Evolutionary conservation across 495 filamentous ascomycete genomes (phyloP).

Genomic region (Filosporella fistucella): DNA sequence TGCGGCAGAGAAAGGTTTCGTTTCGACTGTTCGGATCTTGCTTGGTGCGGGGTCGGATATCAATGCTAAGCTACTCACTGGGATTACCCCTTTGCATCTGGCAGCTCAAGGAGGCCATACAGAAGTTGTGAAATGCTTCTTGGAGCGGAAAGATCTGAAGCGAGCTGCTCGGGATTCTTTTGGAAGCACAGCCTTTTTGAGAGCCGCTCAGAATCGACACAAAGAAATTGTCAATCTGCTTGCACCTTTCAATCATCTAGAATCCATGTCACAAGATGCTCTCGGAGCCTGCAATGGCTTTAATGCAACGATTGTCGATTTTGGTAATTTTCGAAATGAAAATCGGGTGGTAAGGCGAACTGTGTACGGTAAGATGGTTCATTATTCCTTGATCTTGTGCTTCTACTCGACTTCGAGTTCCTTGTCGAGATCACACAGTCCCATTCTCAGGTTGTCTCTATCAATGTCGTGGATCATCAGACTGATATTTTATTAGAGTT

Average conservation of each 20-base stretch:
- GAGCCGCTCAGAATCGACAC: slow-evolving; percentile 54
- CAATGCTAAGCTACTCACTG: slow-evolving; percentile 47
- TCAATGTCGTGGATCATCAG: background rate
- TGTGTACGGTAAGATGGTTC: slow-evolving; percentile 44
- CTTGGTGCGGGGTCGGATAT: slow-evolving; percentile 48
- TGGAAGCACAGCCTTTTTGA: slow-evolving; percentile 55
- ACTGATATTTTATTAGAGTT: slow-evolving; percentile 32
- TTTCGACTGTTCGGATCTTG: slow-evolving; percentile 31
- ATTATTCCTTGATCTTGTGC: background rate
- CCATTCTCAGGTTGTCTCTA: too few relatives aligned
- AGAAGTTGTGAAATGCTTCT: slow-evolving; percentile 51
- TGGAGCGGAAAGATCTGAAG: slow-evolving; percentile 42
- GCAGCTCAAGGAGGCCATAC: slow-evolving; percentile 57
- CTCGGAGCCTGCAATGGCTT: slow-evolving; percentile 54
- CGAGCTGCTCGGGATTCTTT: slow-evolving; percentile 51
- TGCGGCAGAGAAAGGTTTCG: slow-evolving; percentile 51
- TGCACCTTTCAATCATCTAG: slow-evolving; percentile 48
- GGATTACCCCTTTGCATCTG: slow-evolving; percentile 57
- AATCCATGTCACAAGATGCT: slow-evolving; percentile 48
- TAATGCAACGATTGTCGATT: slow-evolving; percentile 65
- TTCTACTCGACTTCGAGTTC: too few relatives aligned
- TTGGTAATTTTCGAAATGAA: slow-evolving; percentile 62
- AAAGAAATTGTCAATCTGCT: slow-evolving; percentile 53
- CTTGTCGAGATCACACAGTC: too few relatives aligned
- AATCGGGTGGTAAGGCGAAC: slow-evolving; percentile 51